Percentiles rank a stretch among this genome's conserved stretches.
phyloP scores from a whole-genome alignment of 164 flowering plant species.

The Litsea cubeba region DNA sequence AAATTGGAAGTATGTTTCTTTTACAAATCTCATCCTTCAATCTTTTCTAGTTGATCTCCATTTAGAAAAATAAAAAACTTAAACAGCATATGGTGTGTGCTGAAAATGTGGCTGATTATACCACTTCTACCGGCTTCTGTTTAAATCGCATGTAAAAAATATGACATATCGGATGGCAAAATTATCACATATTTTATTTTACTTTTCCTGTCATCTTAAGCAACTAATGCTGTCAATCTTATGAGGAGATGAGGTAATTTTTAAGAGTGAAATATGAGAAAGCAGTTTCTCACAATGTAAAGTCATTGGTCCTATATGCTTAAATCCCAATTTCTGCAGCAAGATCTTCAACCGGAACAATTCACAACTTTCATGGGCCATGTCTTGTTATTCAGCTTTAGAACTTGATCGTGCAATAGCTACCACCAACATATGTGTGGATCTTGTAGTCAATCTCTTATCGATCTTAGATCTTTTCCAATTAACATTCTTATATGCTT shows the following conservation, averaged over 20 bases:
- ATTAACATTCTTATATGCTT: too few species aligned
- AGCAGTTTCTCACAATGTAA: neutral
- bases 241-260: neutral
- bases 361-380: too few species aligned
- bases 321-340: too few species aligned
- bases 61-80: too few species aligned
- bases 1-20: slow-evolving; percentile 71
- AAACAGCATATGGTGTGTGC: neutral
- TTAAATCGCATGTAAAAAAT: neutral
- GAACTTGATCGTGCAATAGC: too few species aligned
- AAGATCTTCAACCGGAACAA: too few species aligned
- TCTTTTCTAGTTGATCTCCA: too few species aligned
- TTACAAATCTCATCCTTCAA: neutral
- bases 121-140: neutral
- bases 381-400: too few species aligned
- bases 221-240: neutral
- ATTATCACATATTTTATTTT: neutral
- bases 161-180: neutral
- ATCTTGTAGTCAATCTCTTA: too few species aligned
- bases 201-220: neutral
- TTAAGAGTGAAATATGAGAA: neutral
- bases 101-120: neutral
- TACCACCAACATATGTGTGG: too few species aligned
- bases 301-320: too few species aligned
- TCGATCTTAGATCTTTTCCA: too few species aligned